These are phyloP conservation scores for Hemileccinum rubropunctum DNA, from an alignment of 768 basidiomycete genomes.

Conservation along the genomic window DNA sequence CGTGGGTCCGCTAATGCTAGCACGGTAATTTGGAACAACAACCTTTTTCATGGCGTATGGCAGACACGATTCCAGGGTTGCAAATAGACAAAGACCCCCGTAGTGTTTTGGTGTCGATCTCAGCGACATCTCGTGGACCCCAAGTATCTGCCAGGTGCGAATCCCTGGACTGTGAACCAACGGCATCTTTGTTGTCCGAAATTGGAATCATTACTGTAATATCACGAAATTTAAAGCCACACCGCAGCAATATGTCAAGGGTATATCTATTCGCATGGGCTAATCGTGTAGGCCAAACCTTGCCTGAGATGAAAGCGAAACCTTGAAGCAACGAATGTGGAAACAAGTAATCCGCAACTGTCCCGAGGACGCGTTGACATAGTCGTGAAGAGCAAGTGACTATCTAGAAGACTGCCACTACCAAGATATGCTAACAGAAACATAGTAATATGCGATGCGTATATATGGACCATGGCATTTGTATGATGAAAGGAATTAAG, in stretches of 20 bases:
- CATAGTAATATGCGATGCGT: constrained; percentile 17
- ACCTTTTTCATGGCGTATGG: no score
- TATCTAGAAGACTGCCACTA: not conserved
- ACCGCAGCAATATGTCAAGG: not conserved
- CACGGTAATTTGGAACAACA: constrained; percentile 21
- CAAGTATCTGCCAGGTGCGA: no score
- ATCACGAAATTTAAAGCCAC: no score
- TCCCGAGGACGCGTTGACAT: not conserved
- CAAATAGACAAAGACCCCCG: no score
- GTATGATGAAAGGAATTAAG: constrained; percentile 7
- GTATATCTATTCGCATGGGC: not conserved
- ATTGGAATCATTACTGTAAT: no score
- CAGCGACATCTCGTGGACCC: no score
- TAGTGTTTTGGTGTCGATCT: no score
- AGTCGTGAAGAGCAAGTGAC: constrained; percentile 4
- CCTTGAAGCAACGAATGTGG: constrained; percentile 5
- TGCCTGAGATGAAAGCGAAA: no score
- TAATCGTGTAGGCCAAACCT: no score
- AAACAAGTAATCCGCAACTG: constrained; percentile 3
- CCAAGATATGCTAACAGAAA: constrained; percentile 9
- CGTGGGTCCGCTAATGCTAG: constrained; percentile 11
- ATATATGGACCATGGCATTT: constrained; percentile 15
- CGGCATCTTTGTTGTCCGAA: no score
- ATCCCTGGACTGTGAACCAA: no score
- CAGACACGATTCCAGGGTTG: constrained; percentile 5